Evolutionary conservation across 1,284 basidiomycete genomes (phyloP).

Genomic region (Fomitiporia mediterranea): DNA sequence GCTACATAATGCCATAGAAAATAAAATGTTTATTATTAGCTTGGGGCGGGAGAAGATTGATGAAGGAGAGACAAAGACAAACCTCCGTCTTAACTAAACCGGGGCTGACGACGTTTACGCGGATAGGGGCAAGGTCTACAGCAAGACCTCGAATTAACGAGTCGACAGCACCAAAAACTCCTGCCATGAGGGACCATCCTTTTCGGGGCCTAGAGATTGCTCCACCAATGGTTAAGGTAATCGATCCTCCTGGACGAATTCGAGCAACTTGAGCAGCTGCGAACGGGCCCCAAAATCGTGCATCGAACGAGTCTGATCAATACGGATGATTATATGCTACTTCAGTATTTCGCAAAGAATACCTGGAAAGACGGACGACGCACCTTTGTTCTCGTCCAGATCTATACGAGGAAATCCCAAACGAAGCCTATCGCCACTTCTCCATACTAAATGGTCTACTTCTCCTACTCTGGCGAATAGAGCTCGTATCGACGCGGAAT

Average conservation of each 20-base stretch:
- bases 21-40: background rate
- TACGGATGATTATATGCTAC: background rate
- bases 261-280: constrained; percentile 22
- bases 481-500: constrained; percentile 6
- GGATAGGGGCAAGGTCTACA: constrained; percentile 24
- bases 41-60: background rate
- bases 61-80: background rate
- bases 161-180: constrained; percentile 23
- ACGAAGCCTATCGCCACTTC: constrained; percentile 18
- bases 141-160: constrained; percentile 22
- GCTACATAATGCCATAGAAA: constrained; percentile 12
- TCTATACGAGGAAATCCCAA: constrained; percentile 18
- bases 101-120: constrained; percentile 23
- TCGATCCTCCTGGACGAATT: constrained; percentile 19
- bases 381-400: constrained; percentile 18
- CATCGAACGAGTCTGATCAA: constrained; percentile 21
- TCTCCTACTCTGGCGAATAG: constrained; percentile 19
- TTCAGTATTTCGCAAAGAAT: too few species aligned
- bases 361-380: background rate
- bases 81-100: constrained; percentile 21
- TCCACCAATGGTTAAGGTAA: constrained; percentile 22
- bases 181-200: constrained; percentile 21
- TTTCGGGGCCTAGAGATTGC: constrained; percentile 19
- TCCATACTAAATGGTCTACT: constrained; percentile 24
- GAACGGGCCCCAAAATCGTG: constrained; percentile 23